Base-by-base conservation (phyloP, 257 asterid genomes). In the Salvia rosmarinus region DNA sequence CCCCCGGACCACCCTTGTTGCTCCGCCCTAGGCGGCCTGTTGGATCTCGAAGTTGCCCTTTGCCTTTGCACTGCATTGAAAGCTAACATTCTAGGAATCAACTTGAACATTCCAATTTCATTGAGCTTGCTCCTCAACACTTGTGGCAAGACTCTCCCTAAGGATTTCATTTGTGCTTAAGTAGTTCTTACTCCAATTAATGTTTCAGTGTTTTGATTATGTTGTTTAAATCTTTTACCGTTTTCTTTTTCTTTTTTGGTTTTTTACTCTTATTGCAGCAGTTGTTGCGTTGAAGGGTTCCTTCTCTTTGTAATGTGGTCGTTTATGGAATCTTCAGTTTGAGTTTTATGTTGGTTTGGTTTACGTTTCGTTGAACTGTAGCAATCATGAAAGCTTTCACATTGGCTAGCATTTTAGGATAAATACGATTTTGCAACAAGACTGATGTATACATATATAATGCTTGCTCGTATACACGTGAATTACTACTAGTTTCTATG, bases 1-100 rank as follows among this genome's bases (percentile, higher is more conserved):
- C 93, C 91, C 20, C 93, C 89, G 1, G 92, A 86, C 49, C 80
- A 78, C 70, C 91, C 87, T 4, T 89, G 96, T 47, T 89, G 93
- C 85, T 83, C 83, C 0, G 85, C 74, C 2, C 81, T 89, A 4
- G 91, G 90, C 19, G 96, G 96, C 6, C 77, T 87, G 5, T 39
- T 87, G 56, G 96, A 89, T 75, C 87, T 89, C 34, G 96, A 89
- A 73, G 93, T 81, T 28, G 91, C 91, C 0, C 43, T 83, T 43
- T 89, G 96, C 81, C 93, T 89, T 57, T 89, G 96, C 83, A 89
- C 96, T 9, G 96, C 96, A 7, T 51, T 89, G 77, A 89, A 82
- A 51, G 96, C 96, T 2, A 85, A 85, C 73, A 70, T 89, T 68
- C 91, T 89, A 37, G 91, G 91, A 44, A 89, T 89, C 52, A 85